Evolutionary conservation across 176 grass and related monocot genomes (phyloP), one percentile per base, ranked within the genome.

Genomic region (Elaeis guineensis): DNA sequence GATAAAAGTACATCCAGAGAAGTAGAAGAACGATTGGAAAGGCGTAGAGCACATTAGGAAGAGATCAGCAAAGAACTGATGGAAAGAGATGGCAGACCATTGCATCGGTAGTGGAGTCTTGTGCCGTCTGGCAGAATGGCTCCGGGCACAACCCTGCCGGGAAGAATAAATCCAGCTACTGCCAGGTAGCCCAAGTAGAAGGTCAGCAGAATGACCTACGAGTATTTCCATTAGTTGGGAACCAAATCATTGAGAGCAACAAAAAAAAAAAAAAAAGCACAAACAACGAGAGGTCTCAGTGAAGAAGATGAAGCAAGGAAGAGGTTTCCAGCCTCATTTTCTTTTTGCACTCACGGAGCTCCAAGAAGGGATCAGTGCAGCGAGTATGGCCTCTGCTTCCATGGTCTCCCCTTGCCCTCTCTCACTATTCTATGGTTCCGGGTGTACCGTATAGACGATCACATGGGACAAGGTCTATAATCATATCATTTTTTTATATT

Each of bases 81-180:
- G 4, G 55, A 58, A 58, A 20, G 18, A 18, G 52, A 5, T 28
- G 25, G 14, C 19, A 6, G 39, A 90, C 92, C 92, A 0, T 96
- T 96, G 87, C 92, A 96, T 32, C 86, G 86, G 78, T 96, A 96
- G 66, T 78, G 64, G 58, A 90, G 92, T 54, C 92, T 86, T 16
- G 92, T 87, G 39, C 86, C 85, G 50, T 96, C 92, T 5, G 80
- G 74, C 21, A 96, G 83, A 24, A 87, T 44, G 18, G 79, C 91
- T 5, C 91, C 91, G 1, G 83, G 68, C n/a, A 96, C 77, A 49
- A 85, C 35, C 80, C 85, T 90, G 54, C 91, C 83, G 2, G 91
- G 80, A 61, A 96, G 91, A 16, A 90, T 4, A 4, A 69, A 77
- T 35, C 83, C 86, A 5, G 91, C 91, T 57, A 59, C 70, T 39